Evolutionary conservation across 352 stramenopile species (phyloP).

Genomic region (Phytophthora vignae): DNA sequence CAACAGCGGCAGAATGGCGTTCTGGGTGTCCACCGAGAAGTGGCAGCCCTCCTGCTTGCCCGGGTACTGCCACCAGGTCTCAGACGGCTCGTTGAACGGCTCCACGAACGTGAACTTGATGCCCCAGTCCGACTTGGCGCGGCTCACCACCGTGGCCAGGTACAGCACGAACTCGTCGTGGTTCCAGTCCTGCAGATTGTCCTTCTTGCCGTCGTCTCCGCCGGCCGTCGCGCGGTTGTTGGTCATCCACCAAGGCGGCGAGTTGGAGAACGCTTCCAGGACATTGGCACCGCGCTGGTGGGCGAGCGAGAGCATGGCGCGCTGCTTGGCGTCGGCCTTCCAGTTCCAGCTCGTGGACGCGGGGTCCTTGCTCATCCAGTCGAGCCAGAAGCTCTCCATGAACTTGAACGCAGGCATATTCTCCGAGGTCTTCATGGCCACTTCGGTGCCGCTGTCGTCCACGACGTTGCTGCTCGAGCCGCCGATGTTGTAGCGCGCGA

Average conservation of each 20-base stretch:
- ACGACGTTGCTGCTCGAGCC: conserved; percentile 52
- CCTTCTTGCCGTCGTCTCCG: conserved; percentile 40
- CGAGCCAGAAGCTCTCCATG: conserved; percentile 61
- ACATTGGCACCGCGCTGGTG: conserved; percentile 48
- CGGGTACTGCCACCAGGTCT: conserved; percentile 59
- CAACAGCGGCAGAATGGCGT: conserved; percentile 45
- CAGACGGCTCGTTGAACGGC: conserved; percentile 65
- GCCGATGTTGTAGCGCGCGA: conserved; percentile 69
- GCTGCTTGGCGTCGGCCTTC: conserved; percentile 54
- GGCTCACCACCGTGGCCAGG: conserved; percentile 47
- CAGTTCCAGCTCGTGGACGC: conserved; percentile 60
- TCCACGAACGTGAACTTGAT: conserved; percentile 63
- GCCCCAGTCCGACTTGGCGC: conserved; percentile 53
- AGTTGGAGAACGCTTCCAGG: conserved; percentile 67
- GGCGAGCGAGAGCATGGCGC: conserved; percentile 45
- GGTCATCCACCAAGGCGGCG: conserved; percentile 71
- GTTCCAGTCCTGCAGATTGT: conserved; percentile 63
- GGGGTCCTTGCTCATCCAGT: conserved; percentile 57
- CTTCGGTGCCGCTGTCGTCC: conserved; percentile 46
- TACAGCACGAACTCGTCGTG: conserved; percentile 58
- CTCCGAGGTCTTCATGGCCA: conserved; percentile 51
- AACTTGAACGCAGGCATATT: conserved; percentile 64
- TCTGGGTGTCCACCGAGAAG: conserved; percentile 49
- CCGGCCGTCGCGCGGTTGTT: conserved; percentile 57
- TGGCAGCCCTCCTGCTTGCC: conserved; percentile 65